Conservation (phyloP, 129 eudicot species). For the Flaveria sonorensis region DNA sequence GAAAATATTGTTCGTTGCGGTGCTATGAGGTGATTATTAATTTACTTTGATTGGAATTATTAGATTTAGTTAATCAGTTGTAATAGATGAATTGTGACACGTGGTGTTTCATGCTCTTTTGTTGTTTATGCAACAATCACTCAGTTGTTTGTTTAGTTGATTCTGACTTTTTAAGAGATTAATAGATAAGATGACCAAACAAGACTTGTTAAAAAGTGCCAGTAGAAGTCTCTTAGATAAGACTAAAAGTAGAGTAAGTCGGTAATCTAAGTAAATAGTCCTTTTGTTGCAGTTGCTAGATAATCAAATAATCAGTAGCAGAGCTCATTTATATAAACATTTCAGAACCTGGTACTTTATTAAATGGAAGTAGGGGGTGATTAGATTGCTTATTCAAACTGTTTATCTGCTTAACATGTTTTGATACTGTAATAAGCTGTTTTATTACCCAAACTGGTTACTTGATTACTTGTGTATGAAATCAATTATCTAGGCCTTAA, state of each 20-base stretch:
- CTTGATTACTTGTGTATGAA: not conserved
- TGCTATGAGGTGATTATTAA: conserved; percentile 74
- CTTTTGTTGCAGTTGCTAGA: not conserved
- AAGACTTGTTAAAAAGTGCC: not conserved
- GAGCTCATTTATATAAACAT: too few species aligned
- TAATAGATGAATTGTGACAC: not conserved
- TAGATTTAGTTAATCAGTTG: not conserved
- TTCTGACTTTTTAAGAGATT: not conserved
- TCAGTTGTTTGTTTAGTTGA: not conserved
- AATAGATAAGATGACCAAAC: not conserved
- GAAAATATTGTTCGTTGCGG: conserved; percentile 93
- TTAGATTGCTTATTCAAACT: too few species aligned
- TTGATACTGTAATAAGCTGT: too few species aligned
- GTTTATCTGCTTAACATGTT: too few species aligned
- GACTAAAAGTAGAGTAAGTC: not conserved
- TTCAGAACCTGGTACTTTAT: too few species aligned
- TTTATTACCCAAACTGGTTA: too few species aligned
- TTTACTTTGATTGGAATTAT: not conserved
- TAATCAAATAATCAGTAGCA: too few species aligned
- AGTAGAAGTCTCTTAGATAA: too few species aligned
- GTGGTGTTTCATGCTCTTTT: not conserved
- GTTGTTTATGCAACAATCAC: not conserved
- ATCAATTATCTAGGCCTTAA: not conserved
- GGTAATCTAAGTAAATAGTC: not conserved
- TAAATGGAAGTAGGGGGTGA: too few species aligned